Evolutionary conservation across 2,329 filamentous ascomycete genomes (phyloP).

Genomic region (Colletotrichum phormii): DNA sequence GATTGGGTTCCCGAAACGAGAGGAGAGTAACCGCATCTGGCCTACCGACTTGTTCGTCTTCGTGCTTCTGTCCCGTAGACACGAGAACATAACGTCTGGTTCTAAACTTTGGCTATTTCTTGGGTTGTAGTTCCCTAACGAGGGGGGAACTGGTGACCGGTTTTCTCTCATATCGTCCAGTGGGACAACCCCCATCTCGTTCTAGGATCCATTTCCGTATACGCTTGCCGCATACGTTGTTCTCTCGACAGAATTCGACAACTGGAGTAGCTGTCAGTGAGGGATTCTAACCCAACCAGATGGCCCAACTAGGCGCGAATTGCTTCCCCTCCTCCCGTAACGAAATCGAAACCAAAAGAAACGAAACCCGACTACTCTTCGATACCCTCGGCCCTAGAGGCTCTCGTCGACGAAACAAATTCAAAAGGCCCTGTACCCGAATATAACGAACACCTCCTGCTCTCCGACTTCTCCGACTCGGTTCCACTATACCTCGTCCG

Average conservation of each 20-base stretch:
- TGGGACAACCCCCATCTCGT: neutral
- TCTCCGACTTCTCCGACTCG: conserved; percentile 43
- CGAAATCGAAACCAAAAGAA: conserved; percentile 72
- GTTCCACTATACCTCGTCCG: conserved; percentile 64
- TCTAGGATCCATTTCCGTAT: no score
- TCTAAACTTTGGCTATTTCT: no score
- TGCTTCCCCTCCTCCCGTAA: conserved; percentile 49
- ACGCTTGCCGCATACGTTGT: no score
- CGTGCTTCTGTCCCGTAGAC: no score
- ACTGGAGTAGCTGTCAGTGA: no score
- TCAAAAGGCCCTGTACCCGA: conserved; percentile 52
- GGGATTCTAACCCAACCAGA: no score
- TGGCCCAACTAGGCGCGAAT: no score
- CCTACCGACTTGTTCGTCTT: neutral
- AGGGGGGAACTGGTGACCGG: neutral
- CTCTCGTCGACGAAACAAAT: conserved; percentile 73
- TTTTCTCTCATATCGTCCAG: conserved; percentile 15
- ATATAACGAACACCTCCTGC: conserved; percentile 56
- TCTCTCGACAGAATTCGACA: no score
- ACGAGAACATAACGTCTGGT: no score
- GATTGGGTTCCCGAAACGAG: neutral
- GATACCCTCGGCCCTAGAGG: conserved; percentile 76
- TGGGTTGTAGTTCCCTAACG: neutral
- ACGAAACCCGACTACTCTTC: conserved; percentile 75
- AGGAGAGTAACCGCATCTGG: conserved; percentile 1